Base-by-base conservation (phyloP, 2,329 filamentous ascomycete genomes). In the Keithomyces neogunnii region DNA sequence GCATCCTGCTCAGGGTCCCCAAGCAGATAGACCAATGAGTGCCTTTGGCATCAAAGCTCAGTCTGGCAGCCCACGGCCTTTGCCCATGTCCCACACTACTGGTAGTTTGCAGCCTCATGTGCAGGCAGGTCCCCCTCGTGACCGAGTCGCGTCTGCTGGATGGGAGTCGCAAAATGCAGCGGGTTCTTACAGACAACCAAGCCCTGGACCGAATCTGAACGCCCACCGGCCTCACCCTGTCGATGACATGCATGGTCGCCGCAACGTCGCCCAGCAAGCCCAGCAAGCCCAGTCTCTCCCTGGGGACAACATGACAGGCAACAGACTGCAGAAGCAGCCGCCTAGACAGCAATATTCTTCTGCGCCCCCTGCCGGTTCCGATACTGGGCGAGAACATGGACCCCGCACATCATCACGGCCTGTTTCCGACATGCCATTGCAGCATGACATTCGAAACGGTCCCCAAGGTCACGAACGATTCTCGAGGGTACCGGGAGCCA, bases 31-130 rank as follows among this genome's bases (percentile, higher is more conserved):
- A 3, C 73, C 77, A 1, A 66, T 69, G 49, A 74, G 75, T 56
- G 72, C 78, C 1, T 81, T 81, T 59, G 76, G 78, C 38, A 80
- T 76, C 59, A 77, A 74, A 57, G 77, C 73, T 62, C 56, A 73
- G 59, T 62, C 60, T 42, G 59, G 55, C 31, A 64, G 60, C 28
- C 59, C 61, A 39, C 63, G 65, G 28, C 62, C 65, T 3, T 64
- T 77, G 57, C 69, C 72, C 6, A 60, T 62, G 33, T 72, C 74
- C 2, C 70, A 76, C 47, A 74, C 75, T 2, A 68, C 69, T 50
- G 70, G 72, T 26, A 76, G 73, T 57, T 66, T 79, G 48, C 69
- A 75, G 35, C 69, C 71, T 13, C 64, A 69, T n/a, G 47, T 54
- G 19, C 53, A 52, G 19, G 29, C 53, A 7, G 53, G 56, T 19